Percentiles rank a stretch among this genome's conserved stretches.
Evolutionary conservation across 2,329 filamentous ascomycete genomes (phyloP).

Genomic region (Ilyonectria robusta): DNA sequence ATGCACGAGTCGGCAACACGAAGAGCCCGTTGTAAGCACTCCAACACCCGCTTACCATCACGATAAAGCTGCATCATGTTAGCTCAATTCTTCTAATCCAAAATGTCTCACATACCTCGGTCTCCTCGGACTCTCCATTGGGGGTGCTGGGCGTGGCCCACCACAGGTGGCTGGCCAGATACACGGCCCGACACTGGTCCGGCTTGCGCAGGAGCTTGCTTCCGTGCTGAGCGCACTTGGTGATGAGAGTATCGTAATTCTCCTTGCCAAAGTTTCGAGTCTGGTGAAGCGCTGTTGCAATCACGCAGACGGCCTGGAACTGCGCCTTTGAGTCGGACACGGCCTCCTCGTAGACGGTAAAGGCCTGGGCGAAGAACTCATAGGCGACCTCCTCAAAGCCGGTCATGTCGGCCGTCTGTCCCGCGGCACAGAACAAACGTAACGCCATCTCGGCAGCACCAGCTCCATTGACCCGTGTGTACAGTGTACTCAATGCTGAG

Average conservation of each 20-base stretch:
- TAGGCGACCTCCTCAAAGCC: conserved; percentile 97
- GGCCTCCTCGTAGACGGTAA: conserved; percentile 97
- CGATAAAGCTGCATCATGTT: conserved; percentile 82
- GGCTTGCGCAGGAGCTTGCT: conserved; percentile 98
- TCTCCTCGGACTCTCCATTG: conserved; percentile 84
- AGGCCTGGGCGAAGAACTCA: conserved; percentile 98
- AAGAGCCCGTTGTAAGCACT: conserved; percentile 94
- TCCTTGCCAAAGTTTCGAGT: conserved; percentile 94
- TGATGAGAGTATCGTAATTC: conserved; percentile 98
- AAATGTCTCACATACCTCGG: conserved; percentile 72
- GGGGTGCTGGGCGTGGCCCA: conserved; percentile 90
- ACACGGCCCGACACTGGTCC: conserved; percentile 96
- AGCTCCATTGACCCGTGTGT: conserved; percentile 83
- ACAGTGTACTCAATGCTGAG: conserved; percentile 86
- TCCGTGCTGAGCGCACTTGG: conserved; percentile 95
- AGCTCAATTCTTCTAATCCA: conserved; percentile 29
- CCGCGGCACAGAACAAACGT: conserved; percentile 90
- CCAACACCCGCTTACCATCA: conserved; percentile 95
- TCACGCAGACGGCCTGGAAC: conserved; percentile 97
- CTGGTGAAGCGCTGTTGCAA: conserved; percentile 89
- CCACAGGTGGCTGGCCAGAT: conserved; percentile 96
- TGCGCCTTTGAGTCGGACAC: conserved; percentile 96
- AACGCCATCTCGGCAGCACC: conserved; percentile 90
- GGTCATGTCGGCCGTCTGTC: conserved; percentile 91
- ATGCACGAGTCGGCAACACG: conserved; percentile 98